Evolutionary conservation across 2,329 filamentous ascomycete genomes (phyloP), one percentile per base, ranked within the genome.

Genomic region (Pestalotiopsis sp.): DNA sequence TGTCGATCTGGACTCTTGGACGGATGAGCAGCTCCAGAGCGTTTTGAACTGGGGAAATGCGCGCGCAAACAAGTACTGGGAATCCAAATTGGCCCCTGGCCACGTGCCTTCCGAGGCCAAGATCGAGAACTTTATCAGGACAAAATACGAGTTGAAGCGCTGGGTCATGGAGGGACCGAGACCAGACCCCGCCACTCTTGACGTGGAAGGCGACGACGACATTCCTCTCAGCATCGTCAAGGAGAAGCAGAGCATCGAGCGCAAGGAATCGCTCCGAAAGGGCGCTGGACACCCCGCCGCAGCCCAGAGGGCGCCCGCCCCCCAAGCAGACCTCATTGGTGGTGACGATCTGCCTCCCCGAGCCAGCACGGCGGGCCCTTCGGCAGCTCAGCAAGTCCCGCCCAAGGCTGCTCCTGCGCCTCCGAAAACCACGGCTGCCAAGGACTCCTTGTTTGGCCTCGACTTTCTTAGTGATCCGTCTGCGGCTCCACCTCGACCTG

Each of bases 101-200:
- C 96, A 99, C 81, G 90, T 95, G 61, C 96, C 96, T 1, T 97
- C 95, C 25, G 97, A 99, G 84, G 89, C 93, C 73, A 99, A 99
- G 87, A 98, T 99, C 75, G 96, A 99, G 87, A 99, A 98, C 85
- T 99, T 99, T 78, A 98, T 99, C 76, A 91, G 96, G 73, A 99
- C 97, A 68, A 99, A 99, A 82, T 99, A 99, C 81, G 96, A 99
- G 80, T 92, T 96, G 67, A 98, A 97, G 88, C 89, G 97, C 83
- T 99, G 96, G 96, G 92, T 94, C n/a, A 98, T 98, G 95, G 96
- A 99, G 70, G 96, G 96, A 1, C 91, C 90, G 4, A 95, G 97
- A 78, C 97, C 97, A 4, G 94, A 98, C 78, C 96, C 97, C n/a
- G 87, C 93, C 3, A 93, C 92, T 1, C 83, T 99, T 65, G 94